These are phyloP conservation scores for Hondaea fermentalgiana DNA, from an alignment of 108 stramenopile genomes.

Conservation along the genomic window DNA sequence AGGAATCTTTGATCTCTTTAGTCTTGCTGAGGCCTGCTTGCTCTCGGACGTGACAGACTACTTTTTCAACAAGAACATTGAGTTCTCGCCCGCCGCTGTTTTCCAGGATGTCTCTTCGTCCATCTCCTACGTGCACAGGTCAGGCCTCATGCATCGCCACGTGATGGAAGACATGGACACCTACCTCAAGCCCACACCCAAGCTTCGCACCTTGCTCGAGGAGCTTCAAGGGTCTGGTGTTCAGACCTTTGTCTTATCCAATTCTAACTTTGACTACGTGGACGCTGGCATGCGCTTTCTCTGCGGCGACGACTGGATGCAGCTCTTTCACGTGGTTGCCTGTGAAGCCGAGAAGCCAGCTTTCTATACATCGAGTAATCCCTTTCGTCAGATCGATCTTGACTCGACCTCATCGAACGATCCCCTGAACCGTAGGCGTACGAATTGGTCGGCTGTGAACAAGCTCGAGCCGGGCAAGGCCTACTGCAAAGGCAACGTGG, in stretches of 20 bases:
- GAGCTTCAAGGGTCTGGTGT: slow-evolving; percentile 43
- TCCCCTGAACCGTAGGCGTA: slow-evolving; percentile 25
- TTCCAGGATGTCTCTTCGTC: slow-evolving; percentile 75
- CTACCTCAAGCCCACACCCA: slow-evolving; percentile 65
- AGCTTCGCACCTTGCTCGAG: slow-evolving; percentile 62
- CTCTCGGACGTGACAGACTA: slow-evolving; percentile 88
- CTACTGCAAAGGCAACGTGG: slow-evolving; percentile 35
- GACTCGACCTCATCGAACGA: background rate
- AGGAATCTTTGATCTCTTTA: slow-evolving; percentile 85
- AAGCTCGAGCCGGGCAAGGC: slow-evolving; percentile 28
- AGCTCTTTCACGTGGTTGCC: slow-evolving; percentile 69
- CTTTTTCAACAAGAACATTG: slow-evolving; percentile 66
- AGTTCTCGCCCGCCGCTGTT: slow-evolving; percentile 61
- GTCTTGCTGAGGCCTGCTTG: slow-evolving; percentile 88
- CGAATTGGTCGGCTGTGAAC: slow-evolving; percentile 37
- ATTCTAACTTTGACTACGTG: slow-evolving; percentile 82
- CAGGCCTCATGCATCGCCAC: slow-evolving; percentile 79
- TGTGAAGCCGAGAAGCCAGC: slow-evolving; percentile 75
- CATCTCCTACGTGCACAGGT: slow-evolving; percentile 77
- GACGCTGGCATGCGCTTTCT: slow-evolving; percentile 85
- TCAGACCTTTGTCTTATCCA: slow-evolving; percentile 41
- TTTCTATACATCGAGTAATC: slow-evolving; percentile 77
- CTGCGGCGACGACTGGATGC: slow-evolving; percentile 74
- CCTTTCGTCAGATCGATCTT: slow-evolving; percentile 56
- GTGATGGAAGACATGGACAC: slow-evolving; percentile 65